Conservation (phyloP, 768 basidiomycete genomes). For the Hericium rajendrae region DNA sequence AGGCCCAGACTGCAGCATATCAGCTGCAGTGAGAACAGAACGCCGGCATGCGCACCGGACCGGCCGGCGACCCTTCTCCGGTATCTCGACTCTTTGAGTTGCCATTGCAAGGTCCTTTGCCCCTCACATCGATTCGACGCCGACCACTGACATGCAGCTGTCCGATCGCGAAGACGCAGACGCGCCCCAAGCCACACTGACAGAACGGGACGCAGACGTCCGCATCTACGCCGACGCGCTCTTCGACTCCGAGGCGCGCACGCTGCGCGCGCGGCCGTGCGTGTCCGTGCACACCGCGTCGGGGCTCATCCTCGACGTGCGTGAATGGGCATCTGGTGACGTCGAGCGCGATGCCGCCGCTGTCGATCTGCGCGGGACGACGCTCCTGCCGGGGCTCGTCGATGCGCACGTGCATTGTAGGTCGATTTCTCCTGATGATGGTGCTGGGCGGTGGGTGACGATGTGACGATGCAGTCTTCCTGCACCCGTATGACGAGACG, state of each 20-base stretch:
- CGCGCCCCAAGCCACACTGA: too few relatives aligned
- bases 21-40: too few relatives aligned
- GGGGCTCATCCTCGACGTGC: slow-evolving; percentile 41
- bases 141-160: too few relatives aligned
- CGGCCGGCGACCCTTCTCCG: too few relatives aligned
- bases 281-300: slow-evolving; percentile 37
- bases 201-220: slow-evolving; percentile 3
- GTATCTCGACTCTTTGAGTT: too few relatives aligned
- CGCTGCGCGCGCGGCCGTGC: slow-evolving; percentile 33
- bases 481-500: slow-evolving; percentile 50
- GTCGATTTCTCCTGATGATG: slow-evolving; percentile 9
- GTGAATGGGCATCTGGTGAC: slow-evolving; percentile 7
- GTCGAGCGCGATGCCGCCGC: not conserved
- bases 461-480: slow-evolving; percentile 41
- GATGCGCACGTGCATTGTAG: slow-evolving; percentile 48
- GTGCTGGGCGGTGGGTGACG: not conserved
- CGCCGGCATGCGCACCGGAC: too few relatives aligned
- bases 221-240: slow-evolving; percentile 35
- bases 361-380: slow-evolving; percentile 35
- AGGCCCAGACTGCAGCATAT: too few relatives aligned
- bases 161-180: too few relatives aligned
- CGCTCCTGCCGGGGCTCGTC: slow-evolving; percentile 48
- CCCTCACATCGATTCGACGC: too few relatives aligned
- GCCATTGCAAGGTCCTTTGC: too few relatives aligned
- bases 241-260: slow-evolving; percentile 37